Percentiles rank a stretch among this genome's conserved stretches.
These are phyloP conservation scores for Pogostemon cablin DNA, from an alignment of 257 asterid genomes.

Conservation along the genomic window DNA sequence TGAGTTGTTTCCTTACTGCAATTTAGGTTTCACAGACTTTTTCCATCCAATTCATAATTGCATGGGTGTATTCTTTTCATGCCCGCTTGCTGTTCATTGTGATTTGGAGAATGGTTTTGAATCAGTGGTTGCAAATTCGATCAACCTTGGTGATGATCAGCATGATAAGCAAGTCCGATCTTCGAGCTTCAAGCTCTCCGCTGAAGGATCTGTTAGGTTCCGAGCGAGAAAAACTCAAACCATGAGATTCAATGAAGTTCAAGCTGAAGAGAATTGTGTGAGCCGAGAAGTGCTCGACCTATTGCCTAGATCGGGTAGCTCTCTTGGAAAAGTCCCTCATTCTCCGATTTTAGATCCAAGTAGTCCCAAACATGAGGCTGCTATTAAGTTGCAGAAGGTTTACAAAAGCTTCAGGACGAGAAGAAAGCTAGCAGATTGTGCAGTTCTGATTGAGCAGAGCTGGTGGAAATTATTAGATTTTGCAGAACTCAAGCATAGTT, in stretches of 20 bases:
- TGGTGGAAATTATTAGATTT: constrained; percentile 97
- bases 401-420: constrained; percentile 91
- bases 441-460: constrained; percentile 86
- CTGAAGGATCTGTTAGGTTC: constrained; percentile 6
- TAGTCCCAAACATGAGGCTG: constrained; percentile 82
- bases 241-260: constrained; percentile 33
- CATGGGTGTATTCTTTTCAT: constrained; percentile 80
- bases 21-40: constrained; percentile 41
- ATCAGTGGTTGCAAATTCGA: constrained; percentile 51
- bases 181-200: constrained; percentile 36
- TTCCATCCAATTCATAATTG: constrained; percentile 40
- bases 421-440: constrained; percentile 92
- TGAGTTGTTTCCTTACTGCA: constrained; percentile 37
- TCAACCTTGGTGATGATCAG: constrained; percentile 39
- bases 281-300: constrained; percentile 31
- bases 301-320: constrained; percentile 35
- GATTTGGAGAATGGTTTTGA: constrained; percentile 62
- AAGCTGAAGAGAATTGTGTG: constrained; percentile 29
- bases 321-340: constrained; percentile 23
- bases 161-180: constrained; percentile 40
- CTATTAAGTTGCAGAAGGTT: constrained; percentile 83
- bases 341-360: constrained; percentile 42
- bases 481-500: constrained; percentile 89
- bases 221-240: constrained; percentile 35
- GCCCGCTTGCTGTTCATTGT: constrained; percentile 52